Evolutionary conservation across 1,139 yeast genomes (phyloP).

Genomic region (Scheffersomyces titani): DNA sequence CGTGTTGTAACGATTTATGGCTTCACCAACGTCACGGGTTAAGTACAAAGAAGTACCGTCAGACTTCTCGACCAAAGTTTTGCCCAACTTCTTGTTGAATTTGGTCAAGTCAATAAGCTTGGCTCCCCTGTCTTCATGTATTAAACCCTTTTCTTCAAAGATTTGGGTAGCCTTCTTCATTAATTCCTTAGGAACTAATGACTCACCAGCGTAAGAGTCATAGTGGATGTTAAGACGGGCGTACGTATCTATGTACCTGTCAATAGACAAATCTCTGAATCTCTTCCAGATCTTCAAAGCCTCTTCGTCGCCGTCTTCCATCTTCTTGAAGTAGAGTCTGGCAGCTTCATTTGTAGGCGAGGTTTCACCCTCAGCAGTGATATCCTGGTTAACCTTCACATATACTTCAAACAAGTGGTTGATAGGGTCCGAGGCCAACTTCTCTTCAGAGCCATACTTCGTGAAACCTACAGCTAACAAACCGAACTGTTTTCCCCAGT

Average conservation of each 20-base stretch:
- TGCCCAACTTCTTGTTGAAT: slow-evolving; percentile 90
- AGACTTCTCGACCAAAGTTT: slow-evolving; percentile 88
- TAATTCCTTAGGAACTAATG: slow-evolving; percentile 77
- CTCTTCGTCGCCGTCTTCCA: slow-evolving; percentile 91
- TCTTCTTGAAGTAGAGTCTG: slow-evolving; percentile 79
- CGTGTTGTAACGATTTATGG: slow-evolving; percentile 81
- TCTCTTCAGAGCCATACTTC: slow-evolving; percentile 79
- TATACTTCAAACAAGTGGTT: slow-evolving; percentile 94
- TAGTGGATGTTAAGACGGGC: slow-evolving; percentile 87
- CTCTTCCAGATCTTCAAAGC: slow-evolving; percentile 82
- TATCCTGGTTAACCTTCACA: slow-evolving; percentile 81
- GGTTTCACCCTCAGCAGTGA: slow-evolving; percentile 71
- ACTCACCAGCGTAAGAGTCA: slow-evolving; percentile 93
- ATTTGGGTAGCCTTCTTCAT: slow-evolving; percentile 68
- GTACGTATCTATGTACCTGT: slow-evolving; percentile 81
- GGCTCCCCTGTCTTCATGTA: slow-evolving; percentile 92
- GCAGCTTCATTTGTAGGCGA: slow-evolving; percentile 79
- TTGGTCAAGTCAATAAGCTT: slow-evolving; percentile 81
- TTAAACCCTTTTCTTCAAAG: slow-evolving; percentile 68
- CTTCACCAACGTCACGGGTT: slow-evolving; percentile 98
- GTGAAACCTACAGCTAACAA: slow-evolving; percentile 89
- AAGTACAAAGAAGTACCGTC: slow-evolving; percentile 95
- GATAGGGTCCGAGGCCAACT: slow-evolving; percentile 77
- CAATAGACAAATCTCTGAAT: slow-evolving; percentile 89
- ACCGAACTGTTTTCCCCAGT: slow-evolving; percentile 99